Evolutionary conservation across 1,284 basidiomycete genomes (phyloP), one percentile per base, ranked within the genome.

Genomic region (Cryptococcus amylolentus): DNA sequence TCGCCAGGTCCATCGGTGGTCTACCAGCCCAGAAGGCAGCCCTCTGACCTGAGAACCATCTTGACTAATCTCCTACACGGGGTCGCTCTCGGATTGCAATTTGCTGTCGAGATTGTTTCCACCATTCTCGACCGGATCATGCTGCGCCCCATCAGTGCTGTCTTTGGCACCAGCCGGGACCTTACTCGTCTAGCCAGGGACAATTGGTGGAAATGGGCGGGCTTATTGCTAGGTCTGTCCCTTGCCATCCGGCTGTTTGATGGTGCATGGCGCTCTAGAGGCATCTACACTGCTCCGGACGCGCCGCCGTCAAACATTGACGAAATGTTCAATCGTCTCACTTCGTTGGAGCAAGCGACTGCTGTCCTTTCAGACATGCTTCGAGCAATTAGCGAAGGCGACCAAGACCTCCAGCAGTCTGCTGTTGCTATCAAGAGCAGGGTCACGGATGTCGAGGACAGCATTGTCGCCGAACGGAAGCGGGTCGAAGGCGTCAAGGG

Each of bases 281-380:
- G 43, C 2, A 26, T 50, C 10, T 73, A 63, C 55, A 40, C 38
- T 20, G 57, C 71, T 2, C 86, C 88, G 0, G 80, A 83, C 9
- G 67, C 80, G 5, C 87, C 88, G 6, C 84, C 86, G 1, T 80
- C 81, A 12, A 83, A 88, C 65, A 78, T 91, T 48, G 82, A 84
- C 5, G 89, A 89, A 59, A 78, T 93, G 20, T 80, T 86, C 3
- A 78, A 80, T 1, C 84, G 91, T 10, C 77, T 94, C 4, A 62
- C 70, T 1, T 56, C 65, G 4, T 65, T 80, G 44, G 79, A 80
- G 48, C 52, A 61, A 0, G 71, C 73, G 0, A 64, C 78, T 26
- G 65, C 67, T 2, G 50, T 65, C 5, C 57, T 78, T 2, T 72
- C 77, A 0, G 54, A 59, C 14, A 56, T 66, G 20, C 56, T 65